Base-by-base conservation (phyloP, 176 grass and related monocot species). In the Cenchrus americanus region DNA sequence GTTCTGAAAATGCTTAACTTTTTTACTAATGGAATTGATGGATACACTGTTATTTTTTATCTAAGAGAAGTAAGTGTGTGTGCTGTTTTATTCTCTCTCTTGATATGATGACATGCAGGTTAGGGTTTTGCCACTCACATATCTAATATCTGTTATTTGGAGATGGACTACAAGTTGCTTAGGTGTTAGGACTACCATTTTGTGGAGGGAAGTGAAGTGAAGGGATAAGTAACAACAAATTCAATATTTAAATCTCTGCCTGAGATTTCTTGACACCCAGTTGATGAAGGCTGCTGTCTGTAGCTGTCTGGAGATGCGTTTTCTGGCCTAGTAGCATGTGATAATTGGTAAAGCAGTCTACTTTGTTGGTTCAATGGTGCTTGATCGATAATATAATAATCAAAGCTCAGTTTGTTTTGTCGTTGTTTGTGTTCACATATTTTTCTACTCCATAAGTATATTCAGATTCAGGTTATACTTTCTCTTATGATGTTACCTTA, bases 311-410 rank as follows among this genome's bases (percentile, higher is more conserved):
- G 5, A 21, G 52, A 48, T 49, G 26, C 9, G 30, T 78, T 69
- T 37, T 48, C 5, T 66, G 15, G 48, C 14, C 34, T 46, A 10
- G 37, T 32, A 68, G 43, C 75, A 26, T 32, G 34, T 84, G 82
- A 54, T 55, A n/a, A 75, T 54, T 53, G 14, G n/a, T 75, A 21
- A 75, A 73, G 19, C 6, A 64, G 27, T 41, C 49, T 42, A 11
- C 19, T 68, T 55, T 41, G 48, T 26, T 49, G 47, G 47, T 49
- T 49, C 47, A 49, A 11, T 85, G 65, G 62, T 50, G 32, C 54
- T 84, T 68, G 17, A 80, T 44, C 14, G 51, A 80, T 51, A 75
- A 22, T 47, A 44, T 40, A 59, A 5, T 82, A 84, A 71, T 48
- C 41, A 34, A 7, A 24, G 9, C 52, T 66, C 14, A 71, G 67